These are phyloP conservation scores for Cytospora mali DNA, from an alignment of 2,329 filamentous ascomycete genomes.

Conservation along the genomic window DNA sequence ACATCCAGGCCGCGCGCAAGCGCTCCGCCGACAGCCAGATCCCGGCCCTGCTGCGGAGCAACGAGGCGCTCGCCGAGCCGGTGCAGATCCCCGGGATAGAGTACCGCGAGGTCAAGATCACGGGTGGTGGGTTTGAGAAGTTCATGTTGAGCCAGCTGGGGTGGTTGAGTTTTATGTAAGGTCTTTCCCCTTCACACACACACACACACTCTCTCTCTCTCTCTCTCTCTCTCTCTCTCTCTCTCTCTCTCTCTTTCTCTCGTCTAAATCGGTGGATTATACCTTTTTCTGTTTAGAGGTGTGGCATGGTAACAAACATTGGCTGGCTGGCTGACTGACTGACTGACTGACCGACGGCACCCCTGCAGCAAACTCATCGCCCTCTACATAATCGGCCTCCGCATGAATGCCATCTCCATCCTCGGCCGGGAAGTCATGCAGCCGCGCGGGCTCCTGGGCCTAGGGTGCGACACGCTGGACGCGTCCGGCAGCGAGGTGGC, in stretches of 20 bases:
- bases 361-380: slow-evolving; percentile 58
- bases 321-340: not conserved
- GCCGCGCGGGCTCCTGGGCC: slow-evolving; percentile 69
- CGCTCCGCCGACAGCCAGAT: slow-evolving; percentile 50
- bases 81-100: slow-evolving; percentile 64
- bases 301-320: not conserved
- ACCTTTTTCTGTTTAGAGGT: too few species aligned
- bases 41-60: slow-evolving; percentile 50
- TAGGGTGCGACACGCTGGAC: slow-evolving; percentile 71
- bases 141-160: slow-evolving; percentile 68
- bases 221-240: not conserved
- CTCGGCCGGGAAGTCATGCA: slow-evolving; percentile 72
- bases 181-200: too few species aligned
- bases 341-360: not conserved
- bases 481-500: slow-evolving; percentile 66
- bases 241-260: not conserved
- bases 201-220: not conserved
- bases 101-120: slow-evolving; percentile 73
- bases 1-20: slow-evolving; percentile 68
- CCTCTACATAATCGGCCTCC: slow-evolving; percentile 67
- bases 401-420: slow-evolving; percentile 69
- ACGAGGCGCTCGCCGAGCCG: slow-evolving; percentile 55
- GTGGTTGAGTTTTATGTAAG: slow-evolving; percentile 66
- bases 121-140: slow-evolving; percentile 70
- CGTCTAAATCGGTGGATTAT: not conserved